Evolutionary conservation across 495 filamentous ascomycete species (phyloP), one percentile per base, ranked within the genome.

Genomic region (Neurospora sp.): DNA sequence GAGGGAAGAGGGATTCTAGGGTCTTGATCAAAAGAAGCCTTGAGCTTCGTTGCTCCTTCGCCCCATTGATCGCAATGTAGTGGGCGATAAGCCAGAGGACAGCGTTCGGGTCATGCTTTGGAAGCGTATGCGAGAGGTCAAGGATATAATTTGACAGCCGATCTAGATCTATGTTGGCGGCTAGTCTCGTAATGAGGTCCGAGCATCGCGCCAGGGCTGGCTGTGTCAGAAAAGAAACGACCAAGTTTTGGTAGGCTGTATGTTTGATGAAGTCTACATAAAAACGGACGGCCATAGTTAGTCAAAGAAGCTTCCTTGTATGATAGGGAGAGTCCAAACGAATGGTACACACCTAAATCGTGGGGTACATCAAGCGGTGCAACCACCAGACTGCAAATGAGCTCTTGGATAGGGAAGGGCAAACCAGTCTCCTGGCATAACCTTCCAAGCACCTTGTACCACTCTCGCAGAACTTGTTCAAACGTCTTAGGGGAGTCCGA

Each of bases 51-150:
- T 81, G 79, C 21, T 78, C 74, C 19, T 80, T 80, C 5, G 83
- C 79, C 42, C 88, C 86, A 75, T 92, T 89, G 66, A 97, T 88
- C 76, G 87, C 92, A 70, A 98, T 91, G 73, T 94, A 89, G 78
- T 97, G 92, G 28, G 91, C 87, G 69, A 97, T 82, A 28, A 99
- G 84, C 91, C 94, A 96, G 28, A 94, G 82, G 19, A 86, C 85
- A 31, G 78, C 78, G 43, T 7, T 62, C 69, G 48, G 72, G 62
- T 31, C 31, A 34, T 15, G 75, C 70, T 70, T 78, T 77, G n/a
- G 15, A 66, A 66, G 54, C 54, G 19, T 66, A 19, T 66, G 19
- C 2, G 69, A 21, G 2, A 69, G 69, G 36, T 59, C 72, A 42
- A 71, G 28, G 39, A 80, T 54, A 10, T 74, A 74, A 17, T 74